A percentile compares a stretch with the other conserved stretches of the same genome.
phyloP scores from a whole-genome alignment of 257 asterid genomes.

The Petrea volubilis region DNA sequence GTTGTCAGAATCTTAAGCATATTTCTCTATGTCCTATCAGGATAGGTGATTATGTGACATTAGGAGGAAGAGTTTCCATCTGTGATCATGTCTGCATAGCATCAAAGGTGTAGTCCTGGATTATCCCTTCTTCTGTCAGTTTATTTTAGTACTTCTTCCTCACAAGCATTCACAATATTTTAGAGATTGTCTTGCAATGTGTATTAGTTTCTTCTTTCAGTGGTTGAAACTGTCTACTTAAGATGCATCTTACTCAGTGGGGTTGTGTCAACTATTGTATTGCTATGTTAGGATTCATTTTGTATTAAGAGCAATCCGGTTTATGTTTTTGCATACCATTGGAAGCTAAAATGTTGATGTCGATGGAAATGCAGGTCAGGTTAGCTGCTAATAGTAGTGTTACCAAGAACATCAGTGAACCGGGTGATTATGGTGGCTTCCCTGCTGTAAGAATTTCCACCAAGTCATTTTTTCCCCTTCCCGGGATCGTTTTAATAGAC shows the following conservation, averaged over 20 bases:
- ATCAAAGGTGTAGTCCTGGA: conserved; percentile 53
- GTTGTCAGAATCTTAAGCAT: conserved; percentile 13
- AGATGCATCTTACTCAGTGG: neutral
- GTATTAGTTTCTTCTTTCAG: neutral
- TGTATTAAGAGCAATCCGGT: neutral
- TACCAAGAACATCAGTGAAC: conserved; percentile 74
- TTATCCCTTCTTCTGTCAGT: neutral
- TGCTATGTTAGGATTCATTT: neutral
- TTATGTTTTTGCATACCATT: neutral
- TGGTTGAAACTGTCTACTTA: neutral
- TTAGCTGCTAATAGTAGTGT: conserved; percentile 86
- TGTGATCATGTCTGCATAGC: conserved; percentile 75
- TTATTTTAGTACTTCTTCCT: neutral
- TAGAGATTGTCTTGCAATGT: neutral
- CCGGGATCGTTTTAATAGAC: too few species aligned
- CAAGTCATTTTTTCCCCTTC: conserved; percentile 14
- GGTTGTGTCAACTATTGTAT: neutral
- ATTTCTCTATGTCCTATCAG: conserved; percentile 33
- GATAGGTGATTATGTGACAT: conserved; percentile 77
- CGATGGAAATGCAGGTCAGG: conserved; percentile 59
- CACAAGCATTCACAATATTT: neutral
- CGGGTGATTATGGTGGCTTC: conserved; percentile 96
- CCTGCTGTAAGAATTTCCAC: conserved; percentile 78
- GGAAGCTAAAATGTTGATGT: neutral
- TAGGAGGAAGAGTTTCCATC: conserved; percentile 79